Evolutionary conservation across 257 asterid species (phyloP), one percentile per base, ranked within the genome.

Genomic region (Plantago ovata): DNA sequence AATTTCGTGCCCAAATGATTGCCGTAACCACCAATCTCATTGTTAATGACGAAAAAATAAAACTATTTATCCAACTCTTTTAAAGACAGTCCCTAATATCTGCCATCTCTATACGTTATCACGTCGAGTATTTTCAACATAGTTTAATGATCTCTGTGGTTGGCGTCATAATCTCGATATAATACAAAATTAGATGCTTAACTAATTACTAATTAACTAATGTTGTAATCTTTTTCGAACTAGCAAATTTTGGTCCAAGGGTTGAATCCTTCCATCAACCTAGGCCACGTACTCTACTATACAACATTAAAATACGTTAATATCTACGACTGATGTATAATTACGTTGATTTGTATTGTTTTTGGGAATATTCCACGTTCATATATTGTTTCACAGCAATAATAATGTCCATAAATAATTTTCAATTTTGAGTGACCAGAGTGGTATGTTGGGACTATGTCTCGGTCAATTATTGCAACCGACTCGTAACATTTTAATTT

Each of bases 271-370:
- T 59, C 54, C 24, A 0, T 16, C 22, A 14, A 43, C n/a, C 21
- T 3, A 36, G 2, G 61, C 61, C 69, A 63, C 57, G 74, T 48
- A 10, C 51, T 52, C 58, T 61, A 36, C 13, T 43, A n/a, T n/a
- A 38, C 38, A 24, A 53, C 38, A 36, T 43, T 57, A 22, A 12
- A 10, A 13, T 2, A 39, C 32, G 56, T 65, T 53, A 58, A 43
- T 33, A 40, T n/a, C 23, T 50, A 21, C 18, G 1, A 33, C 56
- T 66, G 51, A 16, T 47, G 21, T 38, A 28, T 61, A 14, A 44
- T 52, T 33, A 9, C 32, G 23, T 47, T 28, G 2, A 5, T 28
- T 28, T 28, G 7, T 28, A 28, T 8, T 28, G n/a, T 28, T 28
- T 2, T 28, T 28, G 1, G 4, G 36, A 28, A 3, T 28, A 28